Base-by-base conservation (phyloP, 306 rosid species). In the Leucaena leucocephala region DNA sequence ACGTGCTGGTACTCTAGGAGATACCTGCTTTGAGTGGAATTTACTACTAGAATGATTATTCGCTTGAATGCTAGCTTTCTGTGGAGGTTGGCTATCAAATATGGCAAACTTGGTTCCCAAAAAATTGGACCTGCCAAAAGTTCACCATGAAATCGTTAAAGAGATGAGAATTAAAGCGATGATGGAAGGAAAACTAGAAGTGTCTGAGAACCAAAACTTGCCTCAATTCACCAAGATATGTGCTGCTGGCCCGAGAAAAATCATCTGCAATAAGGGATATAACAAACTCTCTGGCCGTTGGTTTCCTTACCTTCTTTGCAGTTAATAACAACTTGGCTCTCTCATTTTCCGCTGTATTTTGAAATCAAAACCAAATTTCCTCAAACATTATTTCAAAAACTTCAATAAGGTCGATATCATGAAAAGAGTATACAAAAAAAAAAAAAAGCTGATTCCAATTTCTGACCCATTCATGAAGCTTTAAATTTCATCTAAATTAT, bases 201-300 rank as follows among this genome's bases (percentile, higher is more conserved):
- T 50, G 68, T 68, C 12, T 59, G 72, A 57, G 2, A 34, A 45
- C 49, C 69, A 49, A 82, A 66, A 75, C 89, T 88, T 86, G 76
- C 98, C 95, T 89, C 80, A 93, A 75, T 93, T 90, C 89, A 72
- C 95, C 96, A 76, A 86, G 88, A 80, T 93, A 88, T 35, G 86
- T 78, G 76, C 46, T 77, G 80, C 94, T 85, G 52, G 90, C 86
- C 78, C 89, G 85, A 59, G 91, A 93, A 75, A 89, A 91, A 66
- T 87, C 87, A 82, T 86, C 88, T 5, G 84, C 75, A 48, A 79
- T 87, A 83, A 87, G 80, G 68, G 93, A 90, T 86, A 87, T 70
- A 62, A 83, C 38, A 68, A 86, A 86, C 66, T 81, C 87, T 21
- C 93, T 90, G 79, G 89, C 78, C 17, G 87, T 86, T 76, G 97